phyloP scores from a whole-genome alignment of 2,329 filamentous ascomycete species.

The Elsinoe ampelina region DNA sequence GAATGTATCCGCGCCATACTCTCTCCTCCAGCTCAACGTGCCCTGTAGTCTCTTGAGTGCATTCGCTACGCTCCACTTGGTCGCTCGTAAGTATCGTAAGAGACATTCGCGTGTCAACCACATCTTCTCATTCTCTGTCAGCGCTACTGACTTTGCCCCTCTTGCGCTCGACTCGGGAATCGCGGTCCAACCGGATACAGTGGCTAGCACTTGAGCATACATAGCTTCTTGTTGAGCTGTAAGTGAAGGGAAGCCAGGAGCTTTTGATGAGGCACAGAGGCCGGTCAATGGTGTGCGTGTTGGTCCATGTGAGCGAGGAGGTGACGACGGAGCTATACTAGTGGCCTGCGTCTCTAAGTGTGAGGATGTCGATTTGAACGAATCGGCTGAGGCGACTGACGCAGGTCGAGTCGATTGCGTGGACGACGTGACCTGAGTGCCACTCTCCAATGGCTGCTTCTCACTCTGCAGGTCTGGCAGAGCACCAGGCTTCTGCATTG shows the following conservation, averaged over 20 bases:
- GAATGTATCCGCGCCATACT: constrained; percentile 73
- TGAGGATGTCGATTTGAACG: constrained; percentile 22
- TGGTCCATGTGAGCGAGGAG: constrained; percentile 19
- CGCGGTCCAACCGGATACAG: constrained; percentile 61
- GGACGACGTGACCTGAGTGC: background rate
- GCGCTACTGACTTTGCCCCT: constrained; percentile 47
- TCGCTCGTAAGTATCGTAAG: constrained; percentile 83
- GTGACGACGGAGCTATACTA: constrained; percentile 19
- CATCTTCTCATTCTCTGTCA: constrained; percentile 72
- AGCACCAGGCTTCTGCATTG: constrained; percentile 2
- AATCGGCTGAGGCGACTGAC: constrained; percentile 17
- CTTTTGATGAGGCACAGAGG: constrained; percentile 44
- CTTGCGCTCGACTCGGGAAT: constrained; percentile 56
- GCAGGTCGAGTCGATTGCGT: constrained; percentile 14
- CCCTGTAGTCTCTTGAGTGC: constrained; percentile 69
- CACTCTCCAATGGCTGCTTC: constrained; percentile 1
- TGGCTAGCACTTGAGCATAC: constrained; percentile 66
- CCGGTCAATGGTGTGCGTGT: constrained; percentile 26
- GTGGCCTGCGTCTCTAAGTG: constrained; percentile 18
- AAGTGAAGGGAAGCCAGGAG: constrained; percentile 49
- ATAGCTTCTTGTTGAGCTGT: constrained; percentile 71
- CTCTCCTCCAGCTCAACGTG: constrained; percentile 79
- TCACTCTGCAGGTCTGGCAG: constrained; percentile 2
- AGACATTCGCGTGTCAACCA: constrained; percentile 91
- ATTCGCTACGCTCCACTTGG: constrained; percentile 74